These are phyloP conservation scores for Fusarium sublunatum DNA, from an alignment of 2,329 filamentous ascomycete genomes.

Conservation along the genomic window DNA sequence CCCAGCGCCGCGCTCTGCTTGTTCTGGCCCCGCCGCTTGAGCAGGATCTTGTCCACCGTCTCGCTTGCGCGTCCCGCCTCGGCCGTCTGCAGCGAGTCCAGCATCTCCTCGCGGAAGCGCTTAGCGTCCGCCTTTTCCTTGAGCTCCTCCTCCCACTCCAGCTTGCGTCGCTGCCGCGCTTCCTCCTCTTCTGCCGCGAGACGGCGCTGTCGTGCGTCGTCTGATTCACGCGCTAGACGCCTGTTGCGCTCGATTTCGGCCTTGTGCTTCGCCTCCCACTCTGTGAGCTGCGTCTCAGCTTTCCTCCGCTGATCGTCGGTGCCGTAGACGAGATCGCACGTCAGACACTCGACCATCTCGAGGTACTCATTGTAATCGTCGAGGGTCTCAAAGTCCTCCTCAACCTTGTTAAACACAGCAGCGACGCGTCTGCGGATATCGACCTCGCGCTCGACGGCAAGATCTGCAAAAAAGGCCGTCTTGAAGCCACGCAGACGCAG, in stretches of 20 bases:
- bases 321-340: conserved; percentile 85
- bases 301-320: conserved; percentile 69
- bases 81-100: conserved; percentile 74
- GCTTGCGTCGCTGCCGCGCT: conserved; percentile 67
- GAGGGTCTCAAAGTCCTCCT: conserved; percentile 91
- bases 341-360: conserved; percentile 89
- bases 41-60: conserved; percentile 69
- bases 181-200: conserved; percentile 75
- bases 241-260: conserved; percentile 73
- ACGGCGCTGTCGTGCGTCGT: conserved; percentile 63
- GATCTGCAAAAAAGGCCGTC: conserved; percentile 88
- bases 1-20: conserved; percentile 52
- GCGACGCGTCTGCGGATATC: conserved; percentile 87
- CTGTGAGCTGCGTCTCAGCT: conserved; percentile 58
- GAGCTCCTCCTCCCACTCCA: conserved; percentile 74
- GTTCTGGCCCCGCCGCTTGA: conserved; percentile 77
- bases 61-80: conserved; percentile 69
- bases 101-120: conserved; percentile 73
- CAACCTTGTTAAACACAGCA: conserved; percentile 83
- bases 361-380: conserved; percentile 93
- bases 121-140: conserved; percentile 74
- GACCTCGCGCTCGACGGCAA: conserved; percentile 89
- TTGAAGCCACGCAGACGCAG: conserved; percentile 87
- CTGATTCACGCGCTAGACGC: conserved; percentile 65
- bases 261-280: conserved; percentile 80